A percentile compares a stretch with the other conserved stretches of the same genome.
These are phyloP conservation scores for Ramalina intermedia DNA, from an alignment of 495 filamentous ascomycete species.

Conservation along the genomic window DNA sequence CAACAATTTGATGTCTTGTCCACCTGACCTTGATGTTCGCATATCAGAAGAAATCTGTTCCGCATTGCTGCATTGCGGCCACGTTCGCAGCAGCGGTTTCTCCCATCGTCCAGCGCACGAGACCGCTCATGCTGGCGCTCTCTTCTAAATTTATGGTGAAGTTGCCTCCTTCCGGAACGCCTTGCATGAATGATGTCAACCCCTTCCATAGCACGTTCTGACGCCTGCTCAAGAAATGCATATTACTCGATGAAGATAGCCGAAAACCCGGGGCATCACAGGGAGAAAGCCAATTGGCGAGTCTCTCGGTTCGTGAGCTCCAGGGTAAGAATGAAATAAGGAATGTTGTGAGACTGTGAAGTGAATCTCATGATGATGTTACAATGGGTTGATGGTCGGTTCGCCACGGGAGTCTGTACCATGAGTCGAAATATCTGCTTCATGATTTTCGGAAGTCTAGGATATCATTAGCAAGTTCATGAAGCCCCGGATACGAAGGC, in stretches of 20 bases:
- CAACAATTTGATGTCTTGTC: slow-evolving; percentile 7
- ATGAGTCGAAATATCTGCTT: slow-evolving; percentile 6
- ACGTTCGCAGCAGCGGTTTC: slow-evolving; percentile 30
- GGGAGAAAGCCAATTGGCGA: not conserved
- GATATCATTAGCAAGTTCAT: slow-evolving; percentile 16
- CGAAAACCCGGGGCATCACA: slow-evolving; percentile 5
- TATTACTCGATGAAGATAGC: slow-evolving; percentile 27
- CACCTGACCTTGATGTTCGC: not conserved
- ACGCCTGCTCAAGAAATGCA: slow-evolving; percentile 23
- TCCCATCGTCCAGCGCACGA: slow-evolving; percentile 48
- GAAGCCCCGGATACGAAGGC: not conserved
- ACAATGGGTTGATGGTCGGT: no score
- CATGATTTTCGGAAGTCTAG: slow-evolving; percentile 56
- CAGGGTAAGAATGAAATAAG: slow-evolving; percentile 4
- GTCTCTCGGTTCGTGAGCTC: not conserved
- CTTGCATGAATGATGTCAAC: slow-evolving; percentile 2
- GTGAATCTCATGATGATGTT: slow-evolving; percentile 16
- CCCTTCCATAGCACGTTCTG: slow-evolving; percentile 26
- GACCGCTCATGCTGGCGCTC: slow-evolving; percentile 30
- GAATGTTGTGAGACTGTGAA: slow-evolving; percentile 44
- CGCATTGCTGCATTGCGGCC: not conserved
- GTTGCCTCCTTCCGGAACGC: slow-evolving; percentile 3
- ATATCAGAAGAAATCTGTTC: no score
- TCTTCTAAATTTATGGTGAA: slow-evolving; percentile 30
- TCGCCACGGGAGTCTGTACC: slow-evolving; percentile 10